Conservation (phyloP, 1,284 basidiomycete genomes). For the Papiliotrema fonsecae region DNA sequence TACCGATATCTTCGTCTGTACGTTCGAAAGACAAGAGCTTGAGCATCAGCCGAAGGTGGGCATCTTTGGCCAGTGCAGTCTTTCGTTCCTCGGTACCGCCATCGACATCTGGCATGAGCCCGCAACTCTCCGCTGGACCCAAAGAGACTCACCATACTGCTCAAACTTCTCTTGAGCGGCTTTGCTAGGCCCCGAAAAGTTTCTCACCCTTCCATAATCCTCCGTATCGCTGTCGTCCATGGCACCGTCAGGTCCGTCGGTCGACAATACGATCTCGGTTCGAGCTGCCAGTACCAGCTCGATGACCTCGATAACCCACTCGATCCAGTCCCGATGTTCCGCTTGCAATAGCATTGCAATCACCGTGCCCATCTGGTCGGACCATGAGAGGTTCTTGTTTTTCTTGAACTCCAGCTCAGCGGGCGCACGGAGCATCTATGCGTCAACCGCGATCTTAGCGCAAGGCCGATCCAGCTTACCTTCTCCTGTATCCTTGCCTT, state of each 20-base stretch:
- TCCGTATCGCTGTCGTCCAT: slow-evolving; percentile 52
- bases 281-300: slow-evolving; percentile 62
- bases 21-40: slow-evolving; percentile 35
- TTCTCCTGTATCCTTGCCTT: slow-evolving; percentile 45
- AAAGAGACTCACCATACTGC: slow-evolving; percentile 62
- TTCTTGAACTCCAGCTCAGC: slow-evolving; percentile 77
- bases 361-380: slow-evolving; percentile 79
- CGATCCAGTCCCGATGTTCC: slow-evolving; percentile 60
- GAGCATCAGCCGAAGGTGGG: slow-evolving; percentile 75
- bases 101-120: slow-evolving; percentile 58
- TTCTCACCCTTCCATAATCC: slow-evolving; percentile 42
- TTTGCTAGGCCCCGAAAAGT: slow-evolving; percentile 55
- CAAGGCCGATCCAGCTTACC: slow-evolving; percentile 34
- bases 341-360: slow-evolving; percentile 68
- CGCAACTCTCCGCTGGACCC: background rate
- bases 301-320: slow-evolving; percentile 76
- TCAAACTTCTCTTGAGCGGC: slow-evolving; percentile 67
- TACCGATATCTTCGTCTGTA: slow-evolving; percentile 16
- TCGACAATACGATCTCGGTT: slow-evolving; percentile 64
- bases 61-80: slow-evolving; percentile 68
- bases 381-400: slow-evolving; percentile 69
- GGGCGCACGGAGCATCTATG: slow-evolving; percentile 49
- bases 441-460: background rate
- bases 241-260: slow-evolving; percentile 54
- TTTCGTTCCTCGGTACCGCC: slow-evolving; percentile 67